Conservation (phyloP, 352 stramenopile genomes). For the Aphanomyces cochlioides region DNA sequence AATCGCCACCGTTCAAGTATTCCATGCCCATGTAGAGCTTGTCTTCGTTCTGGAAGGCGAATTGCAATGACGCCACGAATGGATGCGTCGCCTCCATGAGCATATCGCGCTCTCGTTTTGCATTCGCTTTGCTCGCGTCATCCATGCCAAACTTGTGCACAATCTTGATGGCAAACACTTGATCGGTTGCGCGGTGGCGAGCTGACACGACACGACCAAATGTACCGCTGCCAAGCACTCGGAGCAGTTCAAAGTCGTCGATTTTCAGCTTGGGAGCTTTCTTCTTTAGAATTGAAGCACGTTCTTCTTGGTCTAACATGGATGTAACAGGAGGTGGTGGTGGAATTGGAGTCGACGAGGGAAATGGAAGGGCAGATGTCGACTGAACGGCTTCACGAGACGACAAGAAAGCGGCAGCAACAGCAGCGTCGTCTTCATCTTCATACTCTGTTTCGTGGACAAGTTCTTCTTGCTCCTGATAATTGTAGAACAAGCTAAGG, state of each 20-base stretch:
- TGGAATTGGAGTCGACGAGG: neutral
- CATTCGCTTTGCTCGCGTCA: conserved; percentile 70
- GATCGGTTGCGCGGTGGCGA: conserved; percentile 50
- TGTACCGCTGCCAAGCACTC: conserved; percentile 77
- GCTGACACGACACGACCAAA: conserved; percentile 82
- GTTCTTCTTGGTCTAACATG: neutral
- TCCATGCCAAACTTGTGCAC: conserved; percentile 88
- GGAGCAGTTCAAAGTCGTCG: conserved; percentile 84
- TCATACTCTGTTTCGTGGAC: conserved; percentile 25
- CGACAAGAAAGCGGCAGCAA: neutral
- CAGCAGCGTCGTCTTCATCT: conserved; percentile 14
- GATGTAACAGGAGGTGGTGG: neutral
- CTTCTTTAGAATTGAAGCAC: neutral
- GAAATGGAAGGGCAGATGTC: neutral
- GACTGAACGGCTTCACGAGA: neutral
- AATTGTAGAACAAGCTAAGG: too few relatives aligned
- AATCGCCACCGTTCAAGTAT: conserved; percentile 96
- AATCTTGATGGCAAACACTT: conserved; percentile 86
- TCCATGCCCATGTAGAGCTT: conserved; percentile 99
- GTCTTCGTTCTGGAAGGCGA: conserved; percentile 96
- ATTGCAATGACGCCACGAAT: conserved; percentile 96
- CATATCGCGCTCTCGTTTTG: conserved; percentile 93
- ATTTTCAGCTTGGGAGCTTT: conserved; percentile 38
- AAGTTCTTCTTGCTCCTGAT: conserved; percentile 11
- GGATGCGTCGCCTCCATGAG: conserved; percentile 92